Percentiles rank a stretch among this genome's conserved stretches.
phyloP scores from a whole-genome alignment of 352 stramenopile genomes.

The Thalassiosira sp. region DNA sequence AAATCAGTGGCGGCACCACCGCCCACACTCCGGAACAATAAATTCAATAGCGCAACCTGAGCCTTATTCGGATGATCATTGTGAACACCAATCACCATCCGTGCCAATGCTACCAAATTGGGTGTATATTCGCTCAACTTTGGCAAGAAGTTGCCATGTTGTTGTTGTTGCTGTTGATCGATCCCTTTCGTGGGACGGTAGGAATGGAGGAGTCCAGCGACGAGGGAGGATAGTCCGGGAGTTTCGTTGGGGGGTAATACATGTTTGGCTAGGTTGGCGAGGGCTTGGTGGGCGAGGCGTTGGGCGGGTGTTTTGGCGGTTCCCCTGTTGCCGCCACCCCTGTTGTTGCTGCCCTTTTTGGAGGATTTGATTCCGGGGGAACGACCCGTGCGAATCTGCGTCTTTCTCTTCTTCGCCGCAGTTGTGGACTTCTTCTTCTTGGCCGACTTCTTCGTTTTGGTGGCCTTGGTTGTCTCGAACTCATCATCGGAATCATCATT shows the following conservation, averaged over 20 bases:
- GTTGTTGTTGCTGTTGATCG: too few species aligned
- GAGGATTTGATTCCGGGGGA: neutral
- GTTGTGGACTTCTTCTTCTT: slow-evolving; percentile 13
- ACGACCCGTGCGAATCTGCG: slow-evolving; percentile 29
- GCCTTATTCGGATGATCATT: slow-evolving; percentile 58
- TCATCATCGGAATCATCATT: slow-evolving; percentile 21
- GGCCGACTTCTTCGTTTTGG: neutral
- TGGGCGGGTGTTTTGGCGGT: neutral
- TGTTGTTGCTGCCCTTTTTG: neutral
- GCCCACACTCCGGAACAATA: slow-evolving; percentile 77
- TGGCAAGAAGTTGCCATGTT: too few species aligned
- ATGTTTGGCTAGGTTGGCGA: slow-evolving; percentile 29
- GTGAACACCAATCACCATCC: slow-evolving; percentile 43
- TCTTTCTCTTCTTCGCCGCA: slow-evolving; percentile 16
- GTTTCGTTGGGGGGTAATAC: slow-evolving; percentile 27
- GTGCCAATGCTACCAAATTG: slow-evolving; percentile 39
- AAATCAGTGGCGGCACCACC: slow-evolving; percentile 49
- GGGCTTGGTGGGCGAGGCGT: slow-evolving; percentile 13
- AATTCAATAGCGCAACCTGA: slow-evolving; percentile 70
- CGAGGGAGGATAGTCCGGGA: slow-evolving; percentile 17
- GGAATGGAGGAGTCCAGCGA: slow-evolving; percentile 34
- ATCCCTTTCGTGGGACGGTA: slow-evolving; percentile 25
- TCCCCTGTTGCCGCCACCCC: neutral
- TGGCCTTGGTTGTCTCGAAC: slow-evolving; percentile 1
- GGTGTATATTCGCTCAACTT: neutral